Evolutionary conservation across 2,329 filamentous ascomycete genomes (phyloP).

Genomic region (Pseudonectria foliicola): DNA sequence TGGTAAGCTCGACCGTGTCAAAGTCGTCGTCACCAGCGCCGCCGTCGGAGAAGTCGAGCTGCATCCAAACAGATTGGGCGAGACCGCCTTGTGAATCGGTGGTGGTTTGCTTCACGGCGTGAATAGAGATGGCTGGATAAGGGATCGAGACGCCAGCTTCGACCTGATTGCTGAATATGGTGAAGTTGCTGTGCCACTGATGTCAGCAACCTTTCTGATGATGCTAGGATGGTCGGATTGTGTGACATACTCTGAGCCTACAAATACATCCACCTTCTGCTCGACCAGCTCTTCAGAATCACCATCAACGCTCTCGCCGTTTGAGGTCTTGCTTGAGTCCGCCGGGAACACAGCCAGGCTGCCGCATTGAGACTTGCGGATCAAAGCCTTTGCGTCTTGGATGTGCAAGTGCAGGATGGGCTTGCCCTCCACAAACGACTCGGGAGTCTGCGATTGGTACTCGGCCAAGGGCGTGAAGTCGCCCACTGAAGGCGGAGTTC

Average conservation of each 20-base stretch:
- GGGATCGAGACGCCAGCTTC: conserved; percentile 60
- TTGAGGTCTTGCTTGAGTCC: conserved; percentile 26
- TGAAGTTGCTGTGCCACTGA: conserved; percentile 36
- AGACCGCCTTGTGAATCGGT: conserved; percentile 29
- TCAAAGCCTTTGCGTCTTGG: conserved; percentile 48
- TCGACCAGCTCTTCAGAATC: conserved; percentile 33
- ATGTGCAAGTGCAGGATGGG: conserved; percentile 63
- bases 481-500: conserved; percentile 45
- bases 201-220: conserved; percentile 1
- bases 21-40: conserved; percentile 56
- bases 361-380: conserved; percentile 47
- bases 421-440: conserved; percentile 63
- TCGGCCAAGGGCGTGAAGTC: conserved; percentile 60
- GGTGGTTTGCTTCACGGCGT: conserved; percentile 59
- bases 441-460: conserved; percentile 65
- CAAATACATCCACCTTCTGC: conserved; percentile 48
- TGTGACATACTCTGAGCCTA: conserved; percentile 47
- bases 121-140: conserved; percentile 68
- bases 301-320: conserved; percentile 15
- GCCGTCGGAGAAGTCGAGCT: conserved; percentile 56
- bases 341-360: conserved; percentile 47
- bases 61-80: conserved; percentile 55
- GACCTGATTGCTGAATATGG: conserved; percentile 53
- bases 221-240: neutral
- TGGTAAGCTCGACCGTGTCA: conserved; percentile 59